These are phyloP conservation scores for Fraxinus ornus DNA, from an alignment of 305 asterid genomes.

Conservation along the genomic window DNA sequence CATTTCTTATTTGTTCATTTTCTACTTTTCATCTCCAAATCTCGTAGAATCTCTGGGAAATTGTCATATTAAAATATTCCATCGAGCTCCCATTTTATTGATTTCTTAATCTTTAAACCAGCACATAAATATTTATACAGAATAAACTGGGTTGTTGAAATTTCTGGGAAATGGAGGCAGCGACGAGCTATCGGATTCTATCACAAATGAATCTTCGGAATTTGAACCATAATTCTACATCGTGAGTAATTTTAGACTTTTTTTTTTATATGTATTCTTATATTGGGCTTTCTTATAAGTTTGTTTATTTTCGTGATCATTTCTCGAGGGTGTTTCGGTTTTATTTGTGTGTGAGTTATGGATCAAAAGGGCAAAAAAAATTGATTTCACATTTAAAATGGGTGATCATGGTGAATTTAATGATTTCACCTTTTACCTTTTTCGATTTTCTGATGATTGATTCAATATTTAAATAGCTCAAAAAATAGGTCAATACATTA, in stretches of 20 bases:
- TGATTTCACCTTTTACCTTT: background rate
- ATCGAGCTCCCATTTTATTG: too few species aligned
- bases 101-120: background rate
- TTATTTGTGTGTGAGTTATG: background rate
- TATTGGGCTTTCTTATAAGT: background rate
- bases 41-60: background rate
- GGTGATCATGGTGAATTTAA: background rate
- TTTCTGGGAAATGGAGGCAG: constrained; percentile 47
- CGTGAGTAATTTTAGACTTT: constrained; percentile 24
- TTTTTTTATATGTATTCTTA: background rate
- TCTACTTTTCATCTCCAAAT: background rate
- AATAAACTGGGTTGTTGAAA: background rate
- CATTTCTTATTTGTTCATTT: background rate
- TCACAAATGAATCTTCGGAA: constrained; percentile 17
- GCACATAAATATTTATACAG: background rate
- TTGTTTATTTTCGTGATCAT: background rate
- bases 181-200: constrained; percentile 25
- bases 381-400: background rate
- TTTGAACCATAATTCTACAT: constrained; percentile 15
- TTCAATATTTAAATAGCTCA: background rate
- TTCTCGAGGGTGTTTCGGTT: background rate
- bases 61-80: background rate
- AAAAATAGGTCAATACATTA: too few species aligned
- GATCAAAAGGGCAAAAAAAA: background rate
- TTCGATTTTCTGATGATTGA: background rate